These are phyloP conservation scores for Mucor indicus DNA, from an alignment of 371 early-diverging fungal genomes.

Conservation along the genomic window DNA sequence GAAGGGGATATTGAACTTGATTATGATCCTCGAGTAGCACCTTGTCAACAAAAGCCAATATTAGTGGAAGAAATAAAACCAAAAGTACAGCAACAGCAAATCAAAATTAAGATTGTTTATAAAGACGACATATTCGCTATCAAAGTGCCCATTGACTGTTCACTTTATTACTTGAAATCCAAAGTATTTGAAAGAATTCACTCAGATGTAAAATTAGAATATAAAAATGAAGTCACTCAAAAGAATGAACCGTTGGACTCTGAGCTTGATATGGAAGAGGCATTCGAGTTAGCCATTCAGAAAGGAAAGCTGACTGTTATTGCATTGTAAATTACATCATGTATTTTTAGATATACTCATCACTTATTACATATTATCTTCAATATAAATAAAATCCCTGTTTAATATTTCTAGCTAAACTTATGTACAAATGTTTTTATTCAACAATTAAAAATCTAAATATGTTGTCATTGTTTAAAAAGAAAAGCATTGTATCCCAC, in stretches of 20 bases:
- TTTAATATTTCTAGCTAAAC: too few species aligned
- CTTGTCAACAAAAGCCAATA: background rate
- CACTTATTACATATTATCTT: too few species aligned
- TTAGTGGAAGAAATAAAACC: background rate
- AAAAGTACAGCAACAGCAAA: conserved; percentile 12
- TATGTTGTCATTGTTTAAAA: too few species aligned
- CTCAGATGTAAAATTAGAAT: conserved; percentile 10
- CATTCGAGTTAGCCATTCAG: conserved; percentile 26
- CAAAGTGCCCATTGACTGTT: conserved; percentile 55
- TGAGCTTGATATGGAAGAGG: conserved; percentile 34
- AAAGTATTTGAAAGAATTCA: conserved; percentile 56
- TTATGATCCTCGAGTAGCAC: conserved; percentile 23
- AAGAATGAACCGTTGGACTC: conserved; percentile 22
- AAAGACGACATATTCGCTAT: conserved; percentile 70
- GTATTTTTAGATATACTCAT: too few species aligned
- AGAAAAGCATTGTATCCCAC: too few species aligned
- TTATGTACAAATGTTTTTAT: too few species aligned
- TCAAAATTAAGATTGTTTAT: conserved; percentile 65
- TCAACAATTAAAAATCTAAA: too few species aligned
- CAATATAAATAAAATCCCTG: too few species aligned
- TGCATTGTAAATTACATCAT: too few species aligned
- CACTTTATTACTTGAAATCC: conserved; percentile 43
- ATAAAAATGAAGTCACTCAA: conserved; percentile 24
- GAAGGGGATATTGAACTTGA: conserved; percentile 59
- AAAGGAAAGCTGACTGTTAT: conserved; percentile 34